Percentiles rank a stretch among this genome's conserved stretches.
phyloP scores from a whole-genome alignment of 2,329 filamentous ascomycete genomes.

The Colletotrichum ledebouriae region DNA sequence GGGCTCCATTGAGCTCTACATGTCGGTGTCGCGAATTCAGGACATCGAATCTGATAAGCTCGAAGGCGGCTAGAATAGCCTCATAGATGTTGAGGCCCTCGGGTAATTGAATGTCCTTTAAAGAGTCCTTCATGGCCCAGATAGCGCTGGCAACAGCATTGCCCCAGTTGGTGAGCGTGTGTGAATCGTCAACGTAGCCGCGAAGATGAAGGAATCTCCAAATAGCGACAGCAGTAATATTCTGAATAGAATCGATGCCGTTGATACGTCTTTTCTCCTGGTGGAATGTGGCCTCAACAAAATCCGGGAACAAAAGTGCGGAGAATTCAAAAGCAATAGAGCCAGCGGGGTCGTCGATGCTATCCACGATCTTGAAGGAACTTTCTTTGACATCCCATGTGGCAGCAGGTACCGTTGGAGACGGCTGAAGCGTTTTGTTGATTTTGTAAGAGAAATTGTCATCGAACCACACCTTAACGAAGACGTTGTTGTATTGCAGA shows the following conservation, averaged over 20 bases:
- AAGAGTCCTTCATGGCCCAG: constrained; percentile 69
- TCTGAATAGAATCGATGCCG: constrained; percentile 75
- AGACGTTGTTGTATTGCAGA: constrained; percentile 83
- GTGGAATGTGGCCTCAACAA: constrained; percentile 76
- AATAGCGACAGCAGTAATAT: constrained; percentile 78
- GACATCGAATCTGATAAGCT: constrained; percentile 83
- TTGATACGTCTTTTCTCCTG: constrained; percentile 69
- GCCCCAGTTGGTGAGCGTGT: constrained; percentile 88
- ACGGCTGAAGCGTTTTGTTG: constrained; percentile 64
- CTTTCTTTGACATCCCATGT: constrained; percentile 81
- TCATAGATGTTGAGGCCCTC: constrained; percentile 74
- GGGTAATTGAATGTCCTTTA: constrained; percentile 55
- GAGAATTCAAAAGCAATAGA: constrained; percentile 72
- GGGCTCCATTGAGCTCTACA: constrained; percentile 67
- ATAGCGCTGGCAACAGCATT: constrained; percentile 81
- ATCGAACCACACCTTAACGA: constrained; percentile 88
- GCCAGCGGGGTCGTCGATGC: constrained; percentile 58
- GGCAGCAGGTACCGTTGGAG: constrained; percentile 60
- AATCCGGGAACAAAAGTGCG: constrained; percentile 77
- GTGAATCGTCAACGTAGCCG: constrained; percentile 83
- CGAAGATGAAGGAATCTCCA: constrained; percentile 93
- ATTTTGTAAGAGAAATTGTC: constrained; percentile 76
- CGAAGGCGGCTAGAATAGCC: constrained; percentile 84
- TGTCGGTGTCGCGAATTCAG: constrained; percentile 77
- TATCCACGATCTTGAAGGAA: constrained; percentile 63